Base-by-base conservation (phyloP, 2,329 filamentous ascomycete species). In the Phaeoacremonium minimum region DNA sequence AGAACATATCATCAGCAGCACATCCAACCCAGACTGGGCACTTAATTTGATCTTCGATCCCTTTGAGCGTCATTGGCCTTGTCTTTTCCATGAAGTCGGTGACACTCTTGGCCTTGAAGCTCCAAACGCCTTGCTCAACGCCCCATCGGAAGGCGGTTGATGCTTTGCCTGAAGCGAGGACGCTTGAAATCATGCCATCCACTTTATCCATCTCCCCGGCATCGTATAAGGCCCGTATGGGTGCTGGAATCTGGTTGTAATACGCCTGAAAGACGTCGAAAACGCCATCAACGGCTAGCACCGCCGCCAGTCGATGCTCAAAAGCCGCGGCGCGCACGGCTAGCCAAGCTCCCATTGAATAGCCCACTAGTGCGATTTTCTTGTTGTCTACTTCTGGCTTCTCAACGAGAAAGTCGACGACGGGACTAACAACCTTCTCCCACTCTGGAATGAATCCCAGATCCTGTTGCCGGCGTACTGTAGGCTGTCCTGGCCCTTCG, bases 401-500 rank as follows among this genome's bases (percentile, higher is more conserved):
- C 3, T 41, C 39, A 3, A 57, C 20, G 0, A 59, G 30, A 15
- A 61, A 61, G 47, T 70, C 64, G 1, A 71, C 47, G 2, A 69
- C 48, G 0, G 65, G 64, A 0, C 53, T 59, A 5, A 63, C 51
- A 0, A 63, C 65, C 6, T 40, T 49, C 45, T 67, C 62, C 66
- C 66, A 71, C 15, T 69, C 54, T 0, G 54, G 55, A 14, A 67
- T 66, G 44, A 71, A 71, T 4, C 61, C 64, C 2, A 69, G 31
- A 4, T 53, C 46, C 26, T 72, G 62, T 1, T 60, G 39, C 1
- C 68, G 58, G 8, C 62, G 58, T 3, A 65, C 58, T 0, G 52
- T 60, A 4, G 57, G 55, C 42, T 72, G 67, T 0, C 67, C 67
- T 0, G 67, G 68, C 0, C 68, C 69, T 31, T 72, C 67, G 42